Base-by-base conservation (phyloP, 2,329 filamentous ascomycete species). In the Paracamarosporium sp. region DNA sequence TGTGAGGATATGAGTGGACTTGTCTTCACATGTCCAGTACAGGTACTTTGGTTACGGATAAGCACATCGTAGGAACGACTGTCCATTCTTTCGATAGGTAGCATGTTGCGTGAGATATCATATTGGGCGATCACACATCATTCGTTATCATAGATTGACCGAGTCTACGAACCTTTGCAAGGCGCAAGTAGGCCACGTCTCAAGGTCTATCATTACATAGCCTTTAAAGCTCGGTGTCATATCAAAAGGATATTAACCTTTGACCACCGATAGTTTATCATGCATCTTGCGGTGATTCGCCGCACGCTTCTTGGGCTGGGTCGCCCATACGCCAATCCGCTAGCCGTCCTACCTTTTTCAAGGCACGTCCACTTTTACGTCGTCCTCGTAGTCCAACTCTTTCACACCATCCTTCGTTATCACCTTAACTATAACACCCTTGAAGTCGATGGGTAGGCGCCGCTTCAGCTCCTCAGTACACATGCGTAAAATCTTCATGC, bases 391-490 rank as follows among this genome's bases (percentile, higher is more conserved):
- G 63, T 92, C 87, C 70, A 96, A 86, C 70, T 95, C 92, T 68
- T 86, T 82, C 61, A 99, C 90, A 11, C 96, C 95, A 69, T 98
- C 92, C 82, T 96, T 96, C 61, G 93, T 97, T 71, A 99, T 88
- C 33, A 93, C 90, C 85, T 98, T 98, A 71, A 99, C 93, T 52
- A 88, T 70, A 70, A 97, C 91, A 36, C 95, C 95, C 85, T 99
- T 99, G 86, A 98, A 99, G 78, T 99, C 95, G 75, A 99, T 93
- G 59, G 95, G 95, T 84, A 99, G 86, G 80, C 96, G 88, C 77
- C 95, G 88, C 87, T 97, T 97, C 76, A 99, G 82, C 84, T 99
- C 95, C 78, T 98, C 93, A 67, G 92, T 95, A 82, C 95, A 99
- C 89, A 97, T 90, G 70, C 87, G 89, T 72, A 99, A 83, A 62